Percentiles rank a stretch among this genome's conserved stretches.
Conservation (phyloP, 257 asterid species). For the Lantana camara region DNA sequence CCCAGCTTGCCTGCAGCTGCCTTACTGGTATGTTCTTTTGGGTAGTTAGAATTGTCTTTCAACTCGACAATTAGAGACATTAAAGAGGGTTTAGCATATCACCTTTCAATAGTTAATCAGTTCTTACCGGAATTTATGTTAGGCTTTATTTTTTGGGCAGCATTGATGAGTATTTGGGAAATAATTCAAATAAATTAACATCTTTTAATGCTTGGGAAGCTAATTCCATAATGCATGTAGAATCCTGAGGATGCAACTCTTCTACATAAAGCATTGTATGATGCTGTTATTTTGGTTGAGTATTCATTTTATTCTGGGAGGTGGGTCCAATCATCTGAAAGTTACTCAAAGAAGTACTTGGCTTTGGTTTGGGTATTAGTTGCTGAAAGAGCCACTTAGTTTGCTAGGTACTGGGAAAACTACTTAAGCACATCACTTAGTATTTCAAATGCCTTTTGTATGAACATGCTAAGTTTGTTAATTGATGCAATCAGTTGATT, state of each 20-base stretch:
- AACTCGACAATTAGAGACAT: slow-evolving; percentile 8
- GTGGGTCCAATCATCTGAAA: too few species aligned
- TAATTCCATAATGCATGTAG: too few species aligned
- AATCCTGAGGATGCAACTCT: too few species aligned
- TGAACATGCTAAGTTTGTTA: slow-evolving; percentile 35
- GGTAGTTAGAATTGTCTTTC: too few species aligned
- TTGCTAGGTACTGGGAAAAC: slow-evolving; percentile 56
- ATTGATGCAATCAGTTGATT: too few species aligned
- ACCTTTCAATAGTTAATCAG: slow-evolving; percentile 4
- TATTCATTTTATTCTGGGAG: too few species aligned
- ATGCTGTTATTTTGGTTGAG: too few species aligned
- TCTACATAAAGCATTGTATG: too few species aligned
- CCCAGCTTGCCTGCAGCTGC: too few species aligned
- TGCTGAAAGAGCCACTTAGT: slow-evolving; percentile 58
- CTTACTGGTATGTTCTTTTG: too few species aligned
- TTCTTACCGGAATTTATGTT: slow-evolving; percentile 9
- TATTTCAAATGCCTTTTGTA: slow-evolving; percentile 17
- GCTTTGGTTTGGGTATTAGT: slow-evolving; percentile 70
- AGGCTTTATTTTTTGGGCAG: not conserved
- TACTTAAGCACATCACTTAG: slow-evolving; percentile 13
- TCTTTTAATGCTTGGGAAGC: too few species aligned
- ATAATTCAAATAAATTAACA: too few species aligned
- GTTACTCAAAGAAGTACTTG: slow-evolving; percentile 48
- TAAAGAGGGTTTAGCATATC: slow-evolving; percentile 16
- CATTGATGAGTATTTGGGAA: not conserved